Percentiles rank a stretch among this genome's conserved stretches.
phyloP scores from a whole-genome alignment of 371 early-diverging fungal genomes.

The Rhizopus sp. region DNA sequence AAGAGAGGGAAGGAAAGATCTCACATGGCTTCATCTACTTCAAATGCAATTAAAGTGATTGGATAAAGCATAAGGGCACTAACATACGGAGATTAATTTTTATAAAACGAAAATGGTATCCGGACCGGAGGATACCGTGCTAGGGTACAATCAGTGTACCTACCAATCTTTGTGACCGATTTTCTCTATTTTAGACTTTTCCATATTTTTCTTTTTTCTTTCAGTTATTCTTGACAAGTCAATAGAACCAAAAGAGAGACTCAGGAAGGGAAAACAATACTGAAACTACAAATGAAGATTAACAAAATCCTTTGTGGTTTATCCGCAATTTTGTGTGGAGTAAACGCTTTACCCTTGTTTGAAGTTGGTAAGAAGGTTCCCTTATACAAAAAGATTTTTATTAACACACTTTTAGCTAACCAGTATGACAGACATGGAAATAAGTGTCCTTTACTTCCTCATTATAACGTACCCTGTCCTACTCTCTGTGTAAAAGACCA shows the following conservation, averaged over 20 bases:
- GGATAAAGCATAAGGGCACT: too few species aligned
- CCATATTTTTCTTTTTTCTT: slow-evolving; percentile 7
- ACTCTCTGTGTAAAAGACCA: slow-evolving; percentile 52
- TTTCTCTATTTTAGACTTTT: slow-evolving; percentile 5
- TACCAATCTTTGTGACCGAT: background rate
- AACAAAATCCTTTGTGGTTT: slow-evolving; percentile 23
- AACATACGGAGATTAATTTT: too few species aligned
- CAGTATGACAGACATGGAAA: slow-evolving; percentile 52
- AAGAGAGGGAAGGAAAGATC: too few species aligned
- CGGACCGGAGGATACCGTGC: too few species aligned
- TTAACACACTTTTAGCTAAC: slow-evolving; percentile 42
- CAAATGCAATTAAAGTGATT: too few species aligned
- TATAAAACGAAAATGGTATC: too few species aligned
- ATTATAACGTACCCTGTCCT: slow-evolving; percentile 48
- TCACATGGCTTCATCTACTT: too few species aligned
- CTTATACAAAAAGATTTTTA: background rate
- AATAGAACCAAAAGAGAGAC: slow-evolving; percentile 3
- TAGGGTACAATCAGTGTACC: background rate
- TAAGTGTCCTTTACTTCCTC: slow-evolving; percentile 45
- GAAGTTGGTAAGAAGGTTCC: slow-evolving; percentile 25
- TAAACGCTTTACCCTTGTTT: slow-evolving; percentile 33
- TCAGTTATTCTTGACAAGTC: background rate
- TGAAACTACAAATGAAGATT: slow-evolving; percentile 17
- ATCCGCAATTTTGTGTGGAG: slow-evolving; percentile 16
- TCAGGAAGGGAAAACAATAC: background rate